Evolutionary conservation across 768 basidiomycete genomes (phyloP), one percentile per base, ranked within the genome.

Genomic region (Collybia nuda): DNA sequence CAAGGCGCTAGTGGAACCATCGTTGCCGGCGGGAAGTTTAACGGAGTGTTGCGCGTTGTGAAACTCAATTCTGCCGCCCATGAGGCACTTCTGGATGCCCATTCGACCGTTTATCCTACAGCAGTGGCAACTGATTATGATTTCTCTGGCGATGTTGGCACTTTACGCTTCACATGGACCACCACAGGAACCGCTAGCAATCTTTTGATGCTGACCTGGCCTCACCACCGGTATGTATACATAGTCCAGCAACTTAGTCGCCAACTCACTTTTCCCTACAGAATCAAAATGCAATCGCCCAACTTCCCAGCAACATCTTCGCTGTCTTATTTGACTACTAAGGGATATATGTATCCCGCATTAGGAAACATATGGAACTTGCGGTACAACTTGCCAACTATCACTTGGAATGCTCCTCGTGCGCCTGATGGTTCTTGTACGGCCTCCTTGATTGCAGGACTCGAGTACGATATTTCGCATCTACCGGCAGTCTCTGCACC

Each of bases 391-490:
- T 59, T 70, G 23, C 61, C 68, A 1, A 67, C 65, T 15, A 68
- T 68, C 49, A 62, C 59, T 19, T 68, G 64, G 62, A 64, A 64
- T 49, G 62, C 68, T 3, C 67, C 68, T 36, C 61, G 68, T 26
- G 44, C 56, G 23, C 65, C 67, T 0, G 66, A 70, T 14, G 56
- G 59, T 12, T 70, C 68, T 5, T 70, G 68, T 51, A 58, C 42
- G 2, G 41, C 55, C 17, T 50, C 57, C 21, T 53, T 70, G 5
- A 62, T 65, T n/a, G 64, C 65, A 36, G 66, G 65, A 9, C 57
- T 70, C 15, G 74, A 79, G 57, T 75, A 75, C 53, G 81, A 81
- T 54, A 73, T 78, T 32, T 65, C 71, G 18, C 74, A 82, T 55
- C 71, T 84, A 38, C 59, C 78, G 15, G 60, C 70, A 5, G 67